Percentiles rank a stretch among this genome's conserved stretches.
phyloP scores from a whole-genome alignment of 2,329 filamentous ascomycete genomes.

The Capronia coronata region DNA sequence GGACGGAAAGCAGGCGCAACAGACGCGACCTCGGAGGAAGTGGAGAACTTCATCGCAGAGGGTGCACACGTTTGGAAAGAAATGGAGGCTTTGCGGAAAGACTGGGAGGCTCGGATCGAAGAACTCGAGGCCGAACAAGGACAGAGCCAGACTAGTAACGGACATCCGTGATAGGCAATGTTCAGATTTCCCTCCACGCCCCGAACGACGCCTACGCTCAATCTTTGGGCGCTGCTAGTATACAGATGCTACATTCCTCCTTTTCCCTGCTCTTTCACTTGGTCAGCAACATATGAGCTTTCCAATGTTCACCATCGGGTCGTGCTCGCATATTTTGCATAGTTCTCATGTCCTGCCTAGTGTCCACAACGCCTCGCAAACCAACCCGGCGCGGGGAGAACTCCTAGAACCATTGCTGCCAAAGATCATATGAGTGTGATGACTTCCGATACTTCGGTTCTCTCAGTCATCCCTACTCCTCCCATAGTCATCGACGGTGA shows the following conservation, averaged over 20 bases:
- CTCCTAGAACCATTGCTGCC: background rate
- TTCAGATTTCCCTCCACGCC: background rate
- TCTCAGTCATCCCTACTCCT: background rate
- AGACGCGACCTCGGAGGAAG: constrained; percentile 56
- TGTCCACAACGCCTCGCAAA: background rate
- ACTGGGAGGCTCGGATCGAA: constrained; percentile 55
- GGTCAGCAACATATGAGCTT: background rate
- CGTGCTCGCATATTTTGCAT: background rate
- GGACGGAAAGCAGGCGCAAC: constrained; percentile 53
- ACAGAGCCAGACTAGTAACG: background rate
- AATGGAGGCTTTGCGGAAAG: constrained; percentile 63
- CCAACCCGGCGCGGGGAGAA: no score
- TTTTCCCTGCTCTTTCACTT: background rate
- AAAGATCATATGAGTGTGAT: no score
- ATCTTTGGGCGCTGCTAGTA: background rate
- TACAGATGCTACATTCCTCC: background rate
- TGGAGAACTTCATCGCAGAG: constrained; percentile 55
- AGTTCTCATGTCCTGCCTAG: background rate
- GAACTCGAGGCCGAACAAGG: constrained; percentile 33
- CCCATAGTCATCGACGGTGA: background rate
- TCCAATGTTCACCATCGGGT: background rate
- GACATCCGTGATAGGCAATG: background rate
- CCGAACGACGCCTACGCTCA: background rate
- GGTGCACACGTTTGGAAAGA: constrained; percentile 59
- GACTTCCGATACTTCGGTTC: no score